Base-by-base conservation (phyloP, 371 early-diverging fungal species). In the Mortierella sp. region DNA sequence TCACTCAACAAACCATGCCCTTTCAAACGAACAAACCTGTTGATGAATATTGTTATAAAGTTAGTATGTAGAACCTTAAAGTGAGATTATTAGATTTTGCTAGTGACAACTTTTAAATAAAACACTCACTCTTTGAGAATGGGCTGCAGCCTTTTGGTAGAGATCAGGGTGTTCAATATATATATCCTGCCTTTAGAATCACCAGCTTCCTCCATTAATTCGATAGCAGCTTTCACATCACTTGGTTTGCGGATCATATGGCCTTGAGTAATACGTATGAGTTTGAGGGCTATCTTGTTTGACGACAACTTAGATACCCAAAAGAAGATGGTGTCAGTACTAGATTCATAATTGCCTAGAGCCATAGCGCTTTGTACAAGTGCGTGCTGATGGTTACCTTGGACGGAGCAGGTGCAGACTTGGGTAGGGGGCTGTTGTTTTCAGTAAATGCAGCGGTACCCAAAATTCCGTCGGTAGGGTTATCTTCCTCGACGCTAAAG, bases 161-260 rank as follows among this genome's bases (percentile, higher is more conserved):
- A 69, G 49, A 78, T 35, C 57, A 78, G 40, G 0, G 78, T 69
- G 39, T 68, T 78, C 35, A 78, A 54, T n/a, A 66, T 70, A 28
- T 73, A 73, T 58, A 61, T 66, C 24, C 66, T 69, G 24, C 73
- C 73, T 16, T 62, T 66, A 32, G 58, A 54, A 45, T 78, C 73
- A 1, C 20, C 22, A 0, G 70, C 70, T n/a, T 45, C 55, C 18
- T 65, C 51, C 78, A 78, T 78, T 14, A 78, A 37, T 16, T 60
- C 35, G 11, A 62, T 43, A 16, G 68, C 54, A 10, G 26, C 40
- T 32, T 66, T 47, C 11, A 78, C 58, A 51, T 78, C 61, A 2
- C 69, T 60, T 16, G 73, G 18, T 28, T 62, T 62, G n/a, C 62
- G 61, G 43, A 78, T 65, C 26, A 65, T 51, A 16, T 66, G 62